phyloP scores from a whole-genome alignment of 192 early-diverging fungal genomes.

The Coemansia brasiliensis region DNA sequence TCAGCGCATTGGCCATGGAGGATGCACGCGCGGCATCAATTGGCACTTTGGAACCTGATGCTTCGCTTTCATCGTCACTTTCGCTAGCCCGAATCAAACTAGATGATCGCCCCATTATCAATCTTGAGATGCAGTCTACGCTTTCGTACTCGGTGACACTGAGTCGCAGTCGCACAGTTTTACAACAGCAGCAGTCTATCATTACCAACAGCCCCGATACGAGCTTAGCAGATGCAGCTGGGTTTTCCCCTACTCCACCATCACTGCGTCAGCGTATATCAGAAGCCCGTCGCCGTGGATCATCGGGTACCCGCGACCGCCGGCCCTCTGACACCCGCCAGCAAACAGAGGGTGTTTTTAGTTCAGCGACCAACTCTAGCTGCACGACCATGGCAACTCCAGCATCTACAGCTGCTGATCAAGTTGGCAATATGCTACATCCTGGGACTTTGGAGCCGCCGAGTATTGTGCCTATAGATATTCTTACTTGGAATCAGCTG shows the following conservation, averaged over 20 bases:
- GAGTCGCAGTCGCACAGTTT: slow-evolving; percentile 17
- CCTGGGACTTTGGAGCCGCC: slow-evolving; percentile 39
- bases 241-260: not conserved
- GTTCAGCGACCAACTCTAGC: slow-evolving; percentile 9
- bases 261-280: slow-evolving; percentile 20
- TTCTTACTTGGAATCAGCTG: slow-evolving; percentile 52
- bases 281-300: slow-evolving; percentile 15
- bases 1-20: slow-evolving; percentile 34
- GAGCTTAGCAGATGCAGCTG: not conserved
- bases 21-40: slow-evolving; percentile 14
- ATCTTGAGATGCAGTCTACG: slow-evolving; percentile 18
- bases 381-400: not conserved
- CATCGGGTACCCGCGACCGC: slow-evolving; percentile 3
- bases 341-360: not conserved
- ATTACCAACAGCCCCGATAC: slow-evolving; percentile 1
- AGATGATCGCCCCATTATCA: slow-evolving; percentile 37
- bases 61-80: not conserved
- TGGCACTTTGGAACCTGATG: not conserved
- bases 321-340: not conserved
- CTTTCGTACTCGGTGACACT: slow-evolving; percentile 23
- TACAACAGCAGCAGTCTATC: slow-evolving; percentile 18
- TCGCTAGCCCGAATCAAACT: slow-evolving; percentile 26
- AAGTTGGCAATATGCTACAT: not conserved
- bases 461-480: slow-evolving; percentile 41
- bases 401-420: not conserved